phyloP scores from a whole-genome alignment of 176 grass and related monocot species.

The Juncus inflexus region DNA sequence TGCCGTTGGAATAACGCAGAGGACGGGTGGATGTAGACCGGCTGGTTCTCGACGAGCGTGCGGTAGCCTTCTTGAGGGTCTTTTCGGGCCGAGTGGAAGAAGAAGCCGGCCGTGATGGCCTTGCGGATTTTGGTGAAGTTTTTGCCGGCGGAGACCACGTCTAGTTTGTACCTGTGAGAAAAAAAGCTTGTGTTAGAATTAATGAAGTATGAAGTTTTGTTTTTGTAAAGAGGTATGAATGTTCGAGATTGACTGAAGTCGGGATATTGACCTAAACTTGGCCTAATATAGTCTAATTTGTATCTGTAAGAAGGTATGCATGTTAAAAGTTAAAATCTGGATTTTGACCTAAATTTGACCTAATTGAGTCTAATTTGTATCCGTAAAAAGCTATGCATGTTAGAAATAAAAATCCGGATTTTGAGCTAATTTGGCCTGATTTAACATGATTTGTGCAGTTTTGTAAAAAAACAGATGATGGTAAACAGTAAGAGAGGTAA shows the following conservation, averaged over 20 bases:
- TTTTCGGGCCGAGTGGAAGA: constrained; percentile 77
- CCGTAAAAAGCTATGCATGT: neutral
- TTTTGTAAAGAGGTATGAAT: neutral
- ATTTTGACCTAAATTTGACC: too few relatives aligned
- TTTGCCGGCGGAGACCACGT: constrained; percentile 72
- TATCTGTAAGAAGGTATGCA: too few relatives aligned
- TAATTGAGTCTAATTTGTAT: neutral
- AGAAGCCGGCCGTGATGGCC: constrained; percentile 91
- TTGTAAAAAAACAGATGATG: too few relatives aligned
- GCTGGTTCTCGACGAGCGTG: constrained; percentile 65
- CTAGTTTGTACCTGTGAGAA: constrained; percentile 72
- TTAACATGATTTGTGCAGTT: neutral
- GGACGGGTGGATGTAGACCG: constrained; percentile 84
- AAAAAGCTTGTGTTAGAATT: constrained; percentile 18
- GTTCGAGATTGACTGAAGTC: neutral
- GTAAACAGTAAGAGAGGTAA: too few relatives aligned
- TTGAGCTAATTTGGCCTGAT: neutral
- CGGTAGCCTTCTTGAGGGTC: constrained; percentile 89
- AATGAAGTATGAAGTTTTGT: neutral
- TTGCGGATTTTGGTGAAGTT: constrained; percentile 93
- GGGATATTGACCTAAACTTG: too few relatives aligned
- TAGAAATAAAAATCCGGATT: neutral
- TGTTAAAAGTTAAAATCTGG: too few relatives aligned
- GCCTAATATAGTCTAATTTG: too few relatives aligned
- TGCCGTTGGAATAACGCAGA: constrained; percentile 87